Percentiles rank a stretch among this genome's conserved stretches.
These are phyloP conservation scores for Blastobotrys raffinosifermentans DNA, from an alignment of 1,139 yeast species.

Conservation along the genomic window DNA sequence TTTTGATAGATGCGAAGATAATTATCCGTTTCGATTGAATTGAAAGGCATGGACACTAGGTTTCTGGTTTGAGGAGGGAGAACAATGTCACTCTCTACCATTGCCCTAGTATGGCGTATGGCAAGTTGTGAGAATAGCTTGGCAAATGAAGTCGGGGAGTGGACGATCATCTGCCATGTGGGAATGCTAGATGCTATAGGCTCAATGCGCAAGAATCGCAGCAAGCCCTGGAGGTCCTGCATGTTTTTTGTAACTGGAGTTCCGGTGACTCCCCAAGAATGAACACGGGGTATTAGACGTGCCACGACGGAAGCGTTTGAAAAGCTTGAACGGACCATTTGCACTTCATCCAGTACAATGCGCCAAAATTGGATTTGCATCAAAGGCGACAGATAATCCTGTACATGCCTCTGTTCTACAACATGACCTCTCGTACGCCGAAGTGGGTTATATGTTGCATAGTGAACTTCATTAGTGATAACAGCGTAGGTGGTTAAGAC, in stretches of 20 bases:
- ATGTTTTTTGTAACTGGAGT: slow-evolving; percentile 73
- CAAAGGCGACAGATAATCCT: slow-evolving; percentile 54
- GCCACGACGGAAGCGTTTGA: slow-evolving; percentile 79
- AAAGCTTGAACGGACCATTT: slow-evolving; percentile 73
- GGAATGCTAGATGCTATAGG: slow-evolving; percentile 48
- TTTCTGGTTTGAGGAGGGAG: slow-evolving; percentile 74
- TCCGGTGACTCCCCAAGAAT: slow-evolving; percentile 97
- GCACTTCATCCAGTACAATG: slow-evolving; percentile 87
- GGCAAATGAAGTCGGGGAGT: slow-evolving; percentile 39
- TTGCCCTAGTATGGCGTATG: slow-evolving; percentile 75
- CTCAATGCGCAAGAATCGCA: slow-evolving; percentile 56
- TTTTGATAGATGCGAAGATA: slow-evolving; percentile 59
- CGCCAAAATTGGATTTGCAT: slow-evolving; percentile 87
- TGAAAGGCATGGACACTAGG: slow-evolving; percentile 65
- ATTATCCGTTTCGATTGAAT: slow-evolving; percentile 76
- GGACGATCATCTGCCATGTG: slow-evolving; percentile 29
- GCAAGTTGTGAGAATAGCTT: slow-evolving; percentile 46
- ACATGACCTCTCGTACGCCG: no score
- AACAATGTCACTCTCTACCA: slow-evolving; percentile 70
- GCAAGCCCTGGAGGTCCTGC: slow-evolving; percentile 62
- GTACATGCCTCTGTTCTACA: slow-evolving; percentile 5
- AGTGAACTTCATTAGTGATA: slow-evolving; percentile 69
- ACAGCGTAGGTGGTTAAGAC: slow-evolving; percentile 73
- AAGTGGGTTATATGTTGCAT: slow-evolving; percentile 61
- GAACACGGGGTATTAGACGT: slow-evolving; percentile 69